Evolutionary conservation across 1,284 basidiomycete species (phyloP), one percentile per base, ranked within the genome.

Genomic region (Tilletia walkeri): DNA sequence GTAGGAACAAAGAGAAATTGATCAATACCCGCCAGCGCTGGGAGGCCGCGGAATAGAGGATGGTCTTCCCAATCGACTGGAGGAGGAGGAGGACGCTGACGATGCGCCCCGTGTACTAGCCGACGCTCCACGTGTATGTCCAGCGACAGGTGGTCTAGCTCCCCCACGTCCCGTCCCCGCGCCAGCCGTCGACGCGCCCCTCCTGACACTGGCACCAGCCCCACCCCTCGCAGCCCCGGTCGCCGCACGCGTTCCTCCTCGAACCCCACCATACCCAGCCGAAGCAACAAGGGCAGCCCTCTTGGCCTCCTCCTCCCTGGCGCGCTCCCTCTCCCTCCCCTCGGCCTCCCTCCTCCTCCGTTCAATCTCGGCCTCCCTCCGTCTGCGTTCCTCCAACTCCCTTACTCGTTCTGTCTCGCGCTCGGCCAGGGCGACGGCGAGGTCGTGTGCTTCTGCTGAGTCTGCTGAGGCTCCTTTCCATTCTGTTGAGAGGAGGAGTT

Each of bases 391-490:
- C 3, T 73, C 77, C 67, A 75, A 74, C 3, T 68, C 77, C 48
- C 72, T 67, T 2, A 73, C 65, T 2, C 76, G 67, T 30, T 72
- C 69, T 34, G 73, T 77, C 66, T 78, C 77, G 18, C 75, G 63
- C 56, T 77, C 70, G 3, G 74, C 74, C 1, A 76, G 70, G 4
- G 72, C 75, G 6, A 78, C 61, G 3, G 67, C 69, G 14, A 75
- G 61, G 5, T 65, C 73, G 59, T 79, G 77, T 1, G 74, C 76
- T 14, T 67, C 56, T 0, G 73, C 77, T 41, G 59, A 63, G 50
- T 79, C 80, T 59, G 79, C 75, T 10, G 73, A 75, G 0, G 76
- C 73, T 3, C 81, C 81, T 65, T 76, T 76, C 81, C 81, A 82
- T 30, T 73, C 70, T n/a, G 71, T 69, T 34, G 81, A 79, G 59